These are phyloP conservation scores for Coffea eugenioides DNA, from an alignment of 257 asterid genomes.

Conservation along the genomic window DNA sequence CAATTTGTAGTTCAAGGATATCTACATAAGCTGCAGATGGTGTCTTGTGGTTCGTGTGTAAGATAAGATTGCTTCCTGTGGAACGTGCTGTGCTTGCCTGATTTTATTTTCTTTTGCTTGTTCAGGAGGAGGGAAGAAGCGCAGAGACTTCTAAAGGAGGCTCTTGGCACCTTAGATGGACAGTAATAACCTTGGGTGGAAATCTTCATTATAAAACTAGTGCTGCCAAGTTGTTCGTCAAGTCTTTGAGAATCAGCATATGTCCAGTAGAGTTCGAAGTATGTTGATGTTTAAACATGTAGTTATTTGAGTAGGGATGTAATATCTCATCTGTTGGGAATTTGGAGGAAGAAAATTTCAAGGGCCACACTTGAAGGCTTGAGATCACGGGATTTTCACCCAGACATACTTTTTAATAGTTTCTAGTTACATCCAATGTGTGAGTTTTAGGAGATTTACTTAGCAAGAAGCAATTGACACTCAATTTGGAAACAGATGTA, in stretches of 20 bases:
- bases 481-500: neutral
- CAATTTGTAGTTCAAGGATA: neutral
- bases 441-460: too few relatives aligned
- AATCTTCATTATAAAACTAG: neutral
- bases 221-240: neutral
- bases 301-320: neutral
- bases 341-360: neutral
- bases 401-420: neutral
- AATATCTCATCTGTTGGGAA: neutral
- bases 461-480: neutral
- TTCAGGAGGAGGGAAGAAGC: constrained; percentile 92
- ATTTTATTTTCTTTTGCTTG: constrained; percentile 11
- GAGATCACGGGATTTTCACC: neutral
- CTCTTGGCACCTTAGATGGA: constrained; percentile 64
- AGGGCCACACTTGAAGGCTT: neutral
- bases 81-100: neutral
- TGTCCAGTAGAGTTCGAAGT: neutral
- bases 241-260: neutral
- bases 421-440: neutral
- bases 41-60: neutral
- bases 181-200: constrained; percentile 25
- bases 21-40: too few relatives aligned
- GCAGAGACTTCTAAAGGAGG: constrained; percentile 64
- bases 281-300: neutral
- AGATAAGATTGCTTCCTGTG: neutral